These are phyloP conservation scores for Tuber aestivum DNA, from an alignment of 495 filamentous ascomycete species.

Conservation along the genomic window DNA sequence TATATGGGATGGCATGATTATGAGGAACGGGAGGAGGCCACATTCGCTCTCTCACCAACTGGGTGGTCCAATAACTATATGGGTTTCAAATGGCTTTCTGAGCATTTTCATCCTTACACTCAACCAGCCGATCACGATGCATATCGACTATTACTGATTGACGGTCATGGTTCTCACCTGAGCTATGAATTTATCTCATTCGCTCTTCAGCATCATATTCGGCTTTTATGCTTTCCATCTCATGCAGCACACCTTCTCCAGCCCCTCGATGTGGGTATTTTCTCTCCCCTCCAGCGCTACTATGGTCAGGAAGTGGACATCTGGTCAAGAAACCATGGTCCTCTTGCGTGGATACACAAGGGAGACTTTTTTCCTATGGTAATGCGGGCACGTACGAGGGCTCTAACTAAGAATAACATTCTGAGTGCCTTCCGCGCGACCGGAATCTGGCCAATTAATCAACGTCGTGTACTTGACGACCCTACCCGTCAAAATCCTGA, in stretches of 20 bases:
- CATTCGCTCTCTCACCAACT: no score
- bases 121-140: background rate
- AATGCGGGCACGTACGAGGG: no score
- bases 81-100: constrained; percentile 7
- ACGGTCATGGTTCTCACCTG: constrained; percentile 14
- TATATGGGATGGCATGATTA: no score
- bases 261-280: constrained; percentile 4
- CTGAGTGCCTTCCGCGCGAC: no score
- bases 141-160: constrained; percentile 10
- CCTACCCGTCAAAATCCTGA: no score
- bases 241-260: constrained; percentile 7
- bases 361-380: constrained; percentile 11
- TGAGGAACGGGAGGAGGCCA: no score
- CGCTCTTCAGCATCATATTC: background rate
- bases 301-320: constrained; percentile 10
- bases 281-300: background rate
- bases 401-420: no score
- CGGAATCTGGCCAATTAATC: no score
- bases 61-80: no score
- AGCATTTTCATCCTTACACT: background rate
- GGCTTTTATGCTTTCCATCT: no score
- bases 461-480: no score
- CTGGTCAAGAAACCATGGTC: background rate
- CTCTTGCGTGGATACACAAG: background rate
- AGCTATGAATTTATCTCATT: constrained; percentile 10